A percentile compares a stretch with the other conserved stretches of the same genome.
Conservation (phyloP, 1,284 basidiomycete species). For the Testicularia cyperi region DNA sequence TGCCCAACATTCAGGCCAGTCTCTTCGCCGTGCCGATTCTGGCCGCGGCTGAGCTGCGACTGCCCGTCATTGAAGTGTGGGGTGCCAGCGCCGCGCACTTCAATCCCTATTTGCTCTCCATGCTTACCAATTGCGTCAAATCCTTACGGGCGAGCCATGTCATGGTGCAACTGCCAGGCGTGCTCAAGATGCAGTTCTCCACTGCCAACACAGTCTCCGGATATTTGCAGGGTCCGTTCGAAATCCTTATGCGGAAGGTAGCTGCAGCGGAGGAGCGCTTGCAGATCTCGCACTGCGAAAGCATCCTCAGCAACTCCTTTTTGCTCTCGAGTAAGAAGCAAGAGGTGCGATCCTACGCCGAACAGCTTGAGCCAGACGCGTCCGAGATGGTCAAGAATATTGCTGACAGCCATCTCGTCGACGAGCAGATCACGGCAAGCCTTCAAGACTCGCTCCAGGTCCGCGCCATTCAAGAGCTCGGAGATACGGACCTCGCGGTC, state of each 20-base stretch:
- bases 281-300: constrained; percentile 24
- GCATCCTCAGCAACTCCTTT: constrained; percentile 20
- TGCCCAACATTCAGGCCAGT: constrained; percentile 22
- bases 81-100: constrained; percentile 28
- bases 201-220: constrained; percentile 26
- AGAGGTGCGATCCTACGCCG: constrained; percentile 14
- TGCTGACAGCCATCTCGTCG: constrained; percentile 28
- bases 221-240: constrained; percentile 29
- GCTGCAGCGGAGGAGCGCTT: constrained; percentile 21
- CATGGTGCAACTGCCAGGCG: constrained; percentile 17
- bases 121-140: constrained; percentile 34
- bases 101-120: constrained; percentile 23
- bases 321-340: constrained; percentile 19
- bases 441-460: constrained; percentile 26
- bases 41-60: constrained; percentile 22
- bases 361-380: constrained; percentile 20
- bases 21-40: constrained; percentile 32
- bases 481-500: constrained; percentile 25
- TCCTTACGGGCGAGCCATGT: constrained; percentile 29
- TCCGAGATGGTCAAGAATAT: constrained; percentile 33
- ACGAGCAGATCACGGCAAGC: constrained; percentile 28
- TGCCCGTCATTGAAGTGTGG: constrained; percentile 34
- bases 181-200: constrained; percentile 22
- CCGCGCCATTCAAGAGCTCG: constrained; percentile 21
- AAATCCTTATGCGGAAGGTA: constrained; percentile 32